Conservation (phyloP, 257 asterid genomes). For the Verbena officinalis region DNA sequence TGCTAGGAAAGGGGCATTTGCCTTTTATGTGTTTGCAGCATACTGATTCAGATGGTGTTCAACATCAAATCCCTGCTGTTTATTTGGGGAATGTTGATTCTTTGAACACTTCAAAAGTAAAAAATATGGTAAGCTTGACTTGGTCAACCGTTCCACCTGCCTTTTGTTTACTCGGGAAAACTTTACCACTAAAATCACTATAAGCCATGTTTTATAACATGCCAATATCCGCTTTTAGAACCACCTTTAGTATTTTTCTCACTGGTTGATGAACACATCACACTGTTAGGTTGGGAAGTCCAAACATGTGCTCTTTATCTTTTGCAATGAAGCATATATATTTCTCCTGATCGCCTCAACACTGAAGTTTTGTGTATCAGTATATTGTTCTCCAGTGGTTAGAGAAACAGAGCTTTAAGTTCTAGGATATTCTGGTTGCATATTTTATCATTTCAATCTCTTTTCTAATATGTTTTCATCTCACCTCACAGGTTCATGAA, state of each 20-base stretch:
- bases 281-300: constrained; percentile 2
- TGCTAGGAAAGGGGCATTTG: constrained; percentile 71
- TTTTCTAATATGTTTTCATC: constrained; percentile 23
- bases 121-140: constrained; percentile 58
- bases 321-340: neutral
- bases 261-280: constrained; percentile 6
- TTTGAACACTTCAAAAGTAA: constrained; percentile 62
- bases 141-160: constrained; percentile 21
- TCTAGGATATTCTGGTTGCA: constrained; percentile 27
- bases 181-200: constrained; percentile 8
- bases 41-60: constrained; percentile 74
- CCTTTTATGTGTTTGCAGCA: constrained; percentile 86
- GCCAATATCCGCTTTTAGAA: neutral
- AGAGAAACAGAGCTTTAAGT: constrained; percentile 16
- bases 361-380: constrained; percentile 13
- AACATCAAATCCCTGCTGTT: constrained; percentile 80
- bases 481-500: constrained; percentile 59
- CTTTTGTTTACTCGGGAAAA: neutral
- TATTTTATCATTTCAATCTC: constrained; percentile 22
- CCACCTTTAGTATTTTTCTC: neutral
- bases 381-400: constrained; percentile 12
- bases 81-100: constrained; percentile 85
- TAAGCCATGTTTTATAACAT: constrained; percentile 1
- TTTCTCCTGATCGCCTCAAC: neutral
- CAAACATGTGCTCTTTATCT: constrained; percentile 13